Evolutionary conservation across 441 rosid species (phyloP), one percentile per base, ranked within the genome.

Genomic region (Flueggea neowawraea): DNA sequence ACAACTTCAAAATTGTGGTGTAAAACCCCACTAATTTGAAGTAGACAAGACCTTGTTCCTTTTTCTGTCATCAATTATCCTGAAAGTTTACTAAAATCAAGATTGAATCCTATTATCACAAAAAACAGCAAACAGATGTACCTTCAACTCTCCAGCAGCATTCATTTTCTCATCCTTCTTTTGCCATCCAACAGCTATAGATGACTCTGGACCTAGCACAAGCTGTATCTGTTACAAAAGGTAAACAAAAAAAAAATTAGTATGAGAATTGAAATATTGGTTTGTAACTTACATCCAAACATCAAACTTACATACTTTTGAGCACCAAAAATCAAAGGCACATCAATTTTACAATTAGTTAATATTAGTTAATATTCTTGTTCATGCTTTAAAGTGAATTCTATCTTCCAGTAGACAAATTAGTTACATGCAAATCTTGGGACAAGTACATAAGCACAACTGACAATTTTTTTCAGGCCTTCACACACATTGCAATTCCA

Each of bases 171-270:
- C 78, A 15, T 87, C 91, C 81, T 79, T 88, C 82, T 82, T 90
- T 67, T 73, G 82, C 97, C 96, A 95, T 63, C 99, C 97, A 53
- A 88, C 90, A 61, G 79, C 67, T 65, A 91, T 69, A 59, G 90
- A 85, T 64, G 99, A 87, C 65, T 86, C 84, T 64, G 72, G 67
- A 78, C 99, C 96, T 69, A 92, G 63, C 58, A 80, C 62, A 74
- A 95, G 85, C 61, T 87, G 89, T 79, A 91, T 88, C 97, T 95
- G 80, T 50, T 70, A 59, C 70, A 57, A 43, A 22, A 51, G 60
- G 55, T 16, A 55, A 63, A 45, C 15, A 69, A 32, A 31, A 31
- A 14, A 5, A 50, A 65, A 57, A n/a, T 2, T 36, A 0, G 41
- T 36, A 5, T 1, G 41, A 36, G 9, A 36, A 36, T 36, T 36